Percentiles rank a stretch among this genome's conserved stretches.
Evolutionary conservation across 352 stramenopile species (phyloP).

Genomic region (Globisporangium nunn): DNA sequence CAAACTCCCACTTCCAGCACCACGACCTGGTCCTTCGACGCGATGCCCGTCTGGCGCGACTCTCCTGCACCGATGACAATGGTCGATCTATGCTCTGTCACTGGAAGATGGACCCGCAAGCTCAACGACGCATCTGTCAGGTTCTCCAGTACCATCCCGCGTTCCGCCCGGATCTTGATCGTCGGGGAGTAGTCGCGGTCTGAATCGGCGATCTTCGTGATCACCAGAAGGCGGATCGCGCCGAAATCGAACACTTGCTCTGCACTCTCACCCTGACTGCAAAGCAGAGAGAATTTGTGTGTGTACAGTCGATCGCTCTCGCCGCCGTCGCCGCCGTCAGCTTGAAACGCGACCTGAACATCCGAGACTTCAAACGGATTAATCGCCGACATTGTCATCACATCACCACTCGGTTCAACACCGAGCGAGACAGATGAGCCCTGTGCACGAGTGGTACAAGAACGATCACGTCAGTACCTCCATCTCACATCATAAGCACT

Average conservation of each 20-base stretch:
- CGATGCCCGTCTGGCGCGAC: slow-evolving; percentile 7
- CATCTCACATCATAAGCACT: neutral
- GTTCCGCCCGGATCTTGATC: slow-evolving; percentile 27
- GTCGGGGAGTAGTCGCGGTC: slow-evolving; percentile 15
- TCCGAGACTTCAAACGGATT: slow-evolving; percentile 30
- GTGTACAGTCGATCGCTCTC: neutral
- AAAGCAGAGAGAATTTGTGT: slow-evolving; percentile 7
- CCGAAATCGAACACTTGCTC: slow-evolving; percentile 31
- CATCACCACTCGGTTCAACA: slow-evolving; percentile 13
- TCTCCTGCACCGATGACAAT: slow-evolving; percentile 3
- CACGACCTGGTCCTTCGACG: slow-evolving; percentile 8
- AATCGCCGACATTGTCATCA: slow-evolving; percentile 22
- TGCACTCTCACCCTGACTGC: slow-evolving; percentile 1
- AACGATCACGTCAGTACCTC: neutral
- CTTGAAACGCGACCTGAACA: slow-evolving; percentile 12
- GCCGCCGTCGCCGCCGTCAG: neutral
- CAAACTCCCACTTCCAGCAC: slow-evolving; percentile 10
- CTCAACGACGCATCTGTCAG: slow-evolving; percentile 3
- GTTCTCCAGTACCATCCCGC: slow-evolving; percentile 9
- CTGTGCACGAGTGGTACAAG: neutral
- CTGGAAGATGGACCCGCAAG: slow-evolving; percentile 5
- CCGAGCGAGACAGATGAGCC: slow-evolving; percentile 9
- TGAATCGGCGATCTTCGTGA: slow-evolving; percentile 4
- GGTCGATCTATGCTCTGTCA: slow-evolving; percentile 3
- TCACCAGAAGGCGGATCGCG: slow-evolving; percentile 19